Conservation (phyloP, 2,329 filamentous ascomycete species). For the Gaeumannomyces sp. region DNA sequence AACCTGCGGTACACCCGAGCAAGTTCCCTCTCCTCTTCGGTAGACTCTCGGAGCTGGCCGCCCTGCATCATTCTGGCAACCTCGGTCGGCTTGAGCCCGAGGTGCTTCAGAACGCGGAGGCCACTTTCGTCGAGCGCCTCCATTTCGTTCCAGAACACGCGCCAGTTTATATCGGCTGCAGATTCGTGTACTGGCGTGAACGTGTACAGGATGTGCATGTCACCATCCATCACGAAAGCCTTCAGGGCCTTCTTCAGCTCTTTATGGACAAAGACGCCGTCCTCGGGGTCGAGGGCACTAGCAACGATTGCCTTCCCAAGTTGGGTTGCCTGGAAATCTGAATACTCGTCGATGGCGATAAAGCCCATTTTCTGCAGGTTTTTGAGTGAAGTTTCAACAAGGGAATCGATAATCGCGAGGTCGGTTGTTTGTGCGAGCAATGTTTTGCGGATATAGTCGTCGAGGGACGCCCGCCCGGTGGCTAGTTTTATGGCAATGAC, state of each 20-base stretch:
- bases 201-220: constrained; percentile 73
- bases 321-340: constrained; percentile 53
- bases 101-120: constrained; percentile 58
- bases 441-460: constrained; percentile 63
- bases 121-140: constrained; percentile 66
- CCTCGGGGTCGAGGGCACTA: constrained; percentile 66
- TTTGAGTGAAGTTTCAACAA: constrained; percentile 51
- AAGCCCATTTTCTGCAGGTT: constrained; percentile 35
- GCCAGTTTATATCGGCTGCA: constrained; percentile 59
- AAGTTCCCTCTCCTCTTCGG: constrained; percentile 50
- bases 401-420: constrained; percentile 39
- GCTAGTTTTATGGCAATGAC: constrained; percentile 63
- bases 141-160: constrained; percentile 64
- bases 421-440: constrained; percentile 55
- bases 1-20: constrained; percentile 64
- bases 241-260: constrained; percentile 62
- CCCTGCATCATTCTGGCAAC: constrained; percentile 67
- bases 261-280: constrained; percentile 65
- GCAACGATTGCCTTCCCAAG: constrained; percentile 66
- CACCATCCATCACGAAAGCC: constrained; percentile 74
- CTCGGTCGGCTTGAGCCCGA: constrained; percentile 61
- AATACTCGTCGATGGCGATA: constrained; percentile 41
- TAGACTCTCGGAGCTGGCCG: constrained; percentile 56
- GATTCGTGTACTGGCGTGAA: constrained; percentile 66
- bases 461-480: constrained; percentile 56